Conservation (phyloP, 106 monocot genomes). For the Ottelia alismoides region DNA sequence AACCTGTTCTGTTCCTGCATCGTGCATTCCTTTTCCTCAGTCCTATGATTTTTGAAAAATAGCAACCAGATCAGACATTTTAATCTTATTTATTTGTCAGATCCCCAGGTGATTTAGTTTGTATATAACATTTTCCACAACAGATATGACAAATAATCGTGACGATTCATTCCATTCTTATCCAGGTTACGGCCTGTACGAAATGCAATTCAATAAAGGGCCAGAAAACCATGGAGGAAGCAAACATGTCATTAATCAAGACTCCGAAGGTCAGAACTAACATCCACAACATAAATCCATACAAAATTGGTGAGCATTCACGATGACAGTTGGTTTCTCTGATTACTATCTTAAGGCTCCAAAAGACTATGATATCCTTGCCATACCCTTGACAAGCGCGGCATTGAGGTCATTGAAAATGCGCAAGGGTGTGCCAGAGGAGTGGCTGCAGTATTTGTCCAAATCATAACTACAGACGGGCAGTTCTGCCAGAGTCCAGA, state of each 20-base stretch:
- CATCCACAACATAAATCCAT: neutral
- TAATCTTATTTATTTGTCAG: too few relatives aligned
- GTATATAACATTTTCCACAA: too few relatives aligned
- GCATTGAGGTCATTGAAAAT: conserved; percentile 57
- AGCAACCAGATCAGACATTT: too few relatives aligned
- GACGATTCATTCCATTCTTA: too few relatives aligned
- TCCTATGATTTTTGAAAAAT: too few relatives aligned
- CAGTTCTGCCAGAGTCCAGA: neutral
- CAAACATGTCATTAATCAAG: conserved; percentile 67
- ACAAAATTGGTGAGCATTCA: neutral
- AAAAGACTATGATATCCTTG: conserved; percentile 72
- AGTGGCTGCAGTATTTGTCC: conserved; percentile 66
- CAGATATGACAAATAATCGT: too few relatives aligned
- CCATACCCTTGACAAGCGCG: conserved; percentile 61
- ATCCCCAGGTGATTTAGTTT: too few relatives aligned
- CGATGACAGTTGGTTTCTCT: neutral
- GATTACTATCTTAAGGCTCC: conserved; percentile 36
- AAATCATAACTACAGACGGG: too few relatives aligned
- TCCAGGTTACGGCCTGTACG: conserved; percentile 82
- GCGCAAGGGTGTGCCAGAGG: conserved; percentile 70
- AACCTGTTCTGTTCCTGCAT: too few relatives aligned
- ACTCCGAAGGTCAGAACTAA: conserved; percentile 44
- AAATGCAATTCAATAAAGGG: conserved; percentile 90
- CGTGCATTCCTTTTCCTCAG: too few relatives aligned
- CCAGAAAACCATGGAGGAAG: conserved; percentile 63